Percentiles rank a stretch among this genome's conserved stretches.
phyloP scores from a whole-genome alignment of 805 yeast genomes.

The Yamadazyma kitorensis region DNA sequence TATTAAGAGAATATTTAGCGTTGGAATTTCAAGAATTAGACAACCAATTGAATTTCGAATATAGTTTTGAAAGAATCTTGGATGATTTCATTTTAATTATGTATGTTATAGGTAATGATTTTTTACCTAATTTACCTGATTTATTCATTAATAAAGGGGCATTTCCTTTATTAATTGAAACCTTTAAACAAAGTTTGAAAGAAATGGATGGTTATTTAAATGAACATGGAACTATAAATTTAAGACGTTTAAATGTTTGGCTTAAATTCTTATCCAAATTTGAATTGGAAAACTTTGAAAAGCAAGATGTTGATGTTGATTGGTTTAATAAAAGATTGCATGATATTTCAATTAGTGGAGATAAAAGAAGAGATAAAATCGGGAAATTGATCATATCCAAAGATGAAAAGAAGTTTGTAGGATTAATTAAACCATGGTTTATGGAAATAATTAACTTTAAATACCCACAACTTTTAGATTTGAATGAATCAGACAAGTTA shows the following conservation, averaged over 20 bases:
- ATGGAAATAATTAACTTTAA: constrained; percentile 30
- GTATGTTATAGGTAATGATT: constrained; percentile 97
- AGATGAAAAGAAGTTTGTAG: constrained; percentile 74
- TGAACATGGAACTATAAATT: constrained; percentile 77
- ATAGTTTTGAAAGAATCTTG: constrained; percentile 81
- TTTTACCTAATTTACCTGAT: constrained; percentile 94
- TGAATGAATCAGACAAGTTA: constrained; percentile 17
- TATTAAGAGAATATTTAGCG: constrained; percentile 87
- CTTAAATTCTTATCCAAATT: constrained; percentile 71
- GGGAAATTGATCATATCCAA: constrained; percentile 66
- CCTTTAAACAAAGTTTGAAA: constrained; percentile 79
- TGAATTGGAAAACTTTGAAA: constrained; percentile 84
- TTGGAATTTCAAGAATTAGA: constrained; percentile 77
- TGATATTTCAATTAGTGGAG: constrained; percentile 71
- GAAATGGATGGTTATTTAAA: constrained; percentile 81
- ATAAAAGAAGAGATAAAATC: constrained; percentile 58
- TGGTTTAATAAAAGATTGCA: constrained; percentile 90
- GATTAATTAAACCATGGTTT: constrained; percentile 51
- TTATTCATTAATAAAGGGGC: constrained; percentile 94
- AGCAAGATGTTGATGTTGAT: constrained; percentile 76
- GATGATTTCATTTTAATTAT: constrained; percentile 91
- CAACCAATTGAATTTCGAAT: constrained; percentile 61
- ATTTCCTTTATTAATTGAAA: constrained; percentile 83
- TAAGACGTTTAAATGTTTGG: constrained; percentile 71
- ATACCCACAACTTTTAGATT: constrained; percentile 34